Evolutionary conservation across 2,329 filamentous ascomycete species (phyloP), one percentile per base, ranked within the genome.

Genomic region (Penicillium brasilianum): DNA sequence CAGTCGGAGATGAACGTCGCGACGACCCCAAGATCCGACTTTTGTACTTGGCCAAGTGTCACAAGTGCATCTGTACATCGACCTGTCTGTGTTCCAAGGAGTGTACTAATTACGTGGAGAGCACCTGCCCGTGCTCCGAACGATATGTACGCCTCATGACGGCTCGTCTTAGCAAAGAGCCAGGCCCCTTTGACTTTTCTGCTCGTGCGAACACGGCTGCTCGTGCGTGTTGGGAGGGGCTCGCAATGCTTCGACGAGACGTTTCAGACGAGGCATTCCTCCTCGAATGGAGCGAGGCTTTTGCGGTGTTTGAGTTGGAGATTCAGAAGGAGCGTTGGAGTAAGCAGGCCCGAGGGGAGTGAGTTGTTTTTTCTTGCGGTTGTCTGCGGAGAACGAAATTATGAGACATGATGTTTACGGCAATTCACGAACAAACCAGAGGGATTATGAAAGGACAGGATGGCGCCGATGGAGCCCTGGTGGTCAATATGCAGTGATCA

Each of bases 51-150:
- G 67, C 70, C 13, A 73, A 70, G 13, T 68, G 75, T 48, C 66
- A 65, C 43, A 77, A 75, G 37, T 80, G 77, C 57, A 71, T 78
- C 46, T 80, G 77, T 61, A 60, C 65, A 14, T 64, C 68, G 1
- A 54, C 65, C 50, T 79, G 77, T 55, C 62, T 54, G 20, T 80
- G 77, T 56, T 66, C 76, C 16, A 52, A 37, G 20, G 67, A 69
- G 14, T 80, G 77, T 52, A 78, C 76, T 1, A 28, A 63, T 20
- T 62, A 72, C 8, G 69, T 69, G 6, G 65, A 72, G 54, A 68
- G 66, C 11, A 46, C 39, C 11, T 80, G 77, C 39, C 76, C 76
- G 30, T 80, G 77, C 59, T 70, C 74, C 6, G 71, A 72, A 49
- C 71, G 76, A 28, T 69, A 75, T 62, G 59, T 77, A 48, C 73